A percentile compares a stretch with the other conserved stretches of the same genome.
Evolutionary conservation across 352 stramenopile genomes (phyloP).

Genomic region (Pythium brachiatum): DNA sequence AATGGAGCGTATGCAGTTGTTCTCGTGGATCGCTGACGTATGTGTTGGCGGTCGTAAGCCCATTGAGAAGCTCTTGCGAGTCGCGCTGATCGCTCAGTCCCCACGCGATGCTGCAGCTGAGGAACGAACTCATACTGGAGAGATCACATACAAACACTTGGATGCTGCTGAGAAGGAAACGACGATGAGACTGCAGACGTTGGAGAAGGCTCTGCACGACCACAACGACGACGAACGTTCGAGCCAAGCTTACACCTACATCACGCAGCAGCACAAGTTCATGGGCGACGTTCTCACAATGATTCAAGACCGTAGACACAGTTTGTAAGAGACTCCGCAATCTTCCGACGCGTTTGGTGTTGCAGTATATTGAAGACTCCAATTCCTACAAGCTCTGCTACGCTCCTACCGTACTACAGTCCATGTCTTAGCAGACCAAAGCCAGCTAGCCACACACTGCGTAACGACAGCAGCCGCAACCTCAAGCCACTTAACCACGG

Average conservation of each 20-base stretch:
- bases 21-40: conserved; percentile 22
- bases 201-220: neutral
- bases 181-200: neutral
- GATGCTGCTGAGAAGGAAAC: conserved; percentile 11
- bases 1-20: conserved; percentile 24
- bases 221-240: neutral
- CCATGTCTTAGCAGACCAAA: neutral
- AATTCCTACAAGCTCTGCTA: conserved; percentile 9
- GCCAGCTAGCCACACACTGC: neutral
- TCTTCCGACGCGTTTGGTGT: conserved; percentile 23
- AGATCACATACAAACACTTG: conserved; percentile 7
- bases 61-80: conserved; percentile 18
- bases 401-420: neutral
- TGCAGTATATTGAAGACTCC: conserved; percentile 14
- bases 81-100: conserved; percentile 20
- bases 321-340: conserved; percentile 20
- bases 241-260: conserved; percentile 1
- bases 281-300: conserved; percentile 2
- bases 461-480: neutral
- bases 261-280: conserved; percentile 11
- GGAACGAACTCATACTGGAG: neutral
- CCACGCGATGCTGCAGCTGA: conserved; percentile 7
- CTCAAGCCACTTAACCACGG: conserved; percentile 91
- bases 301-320: neutral
- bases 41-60: conserved; percentile 13